Evolutionary conservation across 495 filamentous ascomycete genomes (phyloP).

Genomic region (Choiromyces venosus): DNA sequence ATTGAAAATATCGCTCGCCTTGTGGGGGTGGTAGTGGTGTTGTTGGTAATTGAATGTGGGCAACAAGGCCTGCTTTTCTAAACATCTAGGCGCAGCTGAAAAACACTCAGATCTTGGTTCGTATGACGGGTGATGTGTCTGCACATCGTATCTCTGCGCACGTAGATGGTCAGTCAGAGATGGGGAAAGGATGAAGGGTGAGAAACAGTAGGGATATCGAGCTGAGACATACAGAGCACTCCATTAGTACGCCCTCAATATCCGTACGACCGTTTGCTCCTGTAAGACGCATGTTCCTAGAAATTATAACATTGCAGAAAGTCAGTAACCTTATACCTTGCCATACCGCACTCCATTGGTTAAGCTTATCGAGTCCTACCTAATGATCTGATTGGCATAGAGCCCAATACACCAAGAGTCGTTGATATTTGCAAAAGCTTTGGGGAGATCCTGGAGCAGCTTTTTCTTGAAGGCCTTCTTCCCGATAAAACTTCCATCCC

Average conservation of each 20-base stretch:
- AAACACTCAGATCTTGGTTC: neutral
- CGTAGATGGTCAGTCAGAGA: neutral
- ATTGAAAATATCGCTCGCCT: neutral
- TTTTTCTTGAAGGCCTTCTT: neutral
- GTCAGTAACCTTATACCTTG: neutral
- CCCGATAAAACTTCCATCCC: neutral
- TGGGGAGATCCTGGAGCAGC: neutral
- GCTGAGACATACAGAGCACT: neutral
- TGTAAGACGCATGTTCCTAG: neutral
- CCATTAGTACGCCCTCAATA: neutral
- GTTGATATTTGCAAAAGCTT: neutral
- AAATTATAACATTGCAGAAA: neutral
- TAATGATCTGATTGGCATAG: slow-evolving; percentile 2
- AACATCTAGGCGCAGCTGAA: neutral
- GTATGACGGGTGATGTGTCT: neutral
- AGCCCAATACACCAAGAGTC: slow-evolving; percentile 1
- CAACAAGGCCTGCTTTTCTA: neutral
- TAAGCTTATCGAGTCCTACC: neutral
- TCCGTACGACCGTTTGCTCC: neutral
- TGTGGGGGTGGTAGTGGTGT: neutral
- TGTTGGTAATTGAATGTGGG: too few relatives aligned
- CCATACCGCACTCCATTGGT: neutral
- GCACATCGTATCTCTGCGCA: neutral
- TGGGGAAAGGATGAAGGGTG: neutral
- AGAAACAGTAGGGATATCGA: neutral